These are phyloP conservation scores for Trichoderma arundinaceum DNA, from an alignment of 2,329 filamentous ascomycete genomes.

Conservation along the genomic window DNA sequence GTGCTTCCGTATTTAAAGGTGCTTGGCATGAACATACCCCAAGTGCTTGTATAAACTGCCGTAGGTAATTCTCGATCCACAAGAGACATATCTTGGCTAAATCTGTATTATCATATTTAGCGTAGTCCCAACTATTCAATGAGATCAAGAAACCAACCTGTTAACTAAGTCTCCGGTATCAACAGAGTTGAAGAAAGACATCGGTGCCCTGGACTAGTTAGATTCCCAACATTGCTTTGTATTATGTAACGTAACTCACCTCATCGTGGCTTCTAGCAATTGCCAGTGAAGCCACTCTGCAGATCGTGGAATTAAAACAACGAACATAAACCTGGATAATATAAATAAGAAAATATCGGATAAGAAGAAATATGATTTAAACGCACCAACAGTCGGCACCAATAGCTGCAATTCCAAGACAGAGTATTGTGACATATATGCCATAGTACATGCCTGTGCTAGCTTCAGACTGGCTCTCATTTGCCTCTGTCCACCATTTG, in stretches of 20 bases:
- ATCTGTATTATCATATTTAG: constrained; percentile 35
- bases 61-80: constrained; percentile 47
- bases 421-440: constrained; percentile 34
- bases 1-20: neutral
- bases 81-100: constrained; percentile 50
- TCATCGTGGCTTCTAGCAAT: constrained; percentile 42
- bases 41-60: constrained; percentile 38
- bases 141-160: constrained; percentile 13
- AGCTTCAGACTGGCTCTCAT: constrained; percentile 33
- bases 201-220: constrained; percentile 34
- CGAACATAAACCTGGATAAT: neutral
- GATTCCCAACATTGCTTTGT: constrained; percentile 30
- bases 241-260: constrained; percentile 13
- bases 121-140: neutral
- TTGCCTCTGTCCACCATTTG: constrained; percentile 38
- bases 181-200: constrained; percentile 45
- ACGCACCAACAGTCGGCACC: constrained; percentile 33
- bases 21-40: constrained; percentile 48
- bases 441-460: constrained; percentile 36
- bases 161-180: constrained; percentile 46
- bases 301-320: constrained; percentile 31
- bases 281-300: constrained; percentile 36
- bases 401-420: constrained; percentile 33
- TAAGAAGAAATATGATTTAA: too few relatives aligned
- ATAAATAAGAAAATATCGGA: neutral